These are phyloP conservation scores for Arthrobotrys iridis DNA, from an alignment of 2,329 filamentous ascomycete species.

Conservation along the genomic window DNA sequence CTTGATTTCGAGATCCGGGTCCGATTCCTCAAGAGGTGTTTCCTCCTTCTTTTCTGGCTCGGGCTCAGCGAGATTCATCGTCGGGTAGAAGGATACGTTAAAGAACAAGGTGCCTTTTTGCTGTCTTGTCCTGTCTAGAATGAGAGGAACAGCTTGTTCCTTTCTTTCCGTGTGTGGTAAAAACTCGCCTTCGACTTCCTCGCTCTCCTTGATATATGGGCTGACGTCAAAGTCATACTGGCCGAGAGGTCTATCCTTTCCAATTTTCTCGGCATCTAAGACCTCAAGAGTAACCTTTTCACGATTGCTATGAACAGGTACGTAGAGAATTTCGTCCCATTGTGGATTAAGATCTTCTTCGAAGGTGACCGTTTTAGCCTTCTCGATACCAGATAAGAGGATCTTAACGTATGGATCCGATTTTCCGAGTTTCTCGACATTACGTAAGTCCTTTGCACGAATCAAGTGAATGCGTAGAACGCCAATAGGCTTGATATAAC, in stretches of 20 bases:
- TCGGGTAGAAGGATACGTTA: conserved; percentile 88
- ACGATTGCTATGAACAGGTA: conserved; percentile 84
- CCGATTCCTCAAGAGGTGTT: conserved; percentile 8
- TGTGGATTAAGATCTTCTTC: conserved; percentile 94
- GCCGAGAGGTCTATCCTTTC: conserved; percentile 88
- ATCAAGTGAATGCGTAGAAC: conserved; percentile 95
- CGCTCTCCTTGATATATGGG: conserved; percentile 81
- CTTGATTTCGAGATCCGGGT: conserved; percentile 54
- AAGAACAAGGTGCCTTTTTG: conserved; percentile 84
- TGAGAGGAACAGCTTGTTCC: conserved; percentile 73
- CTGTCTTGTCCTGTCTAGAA: conserved; percentile 76
- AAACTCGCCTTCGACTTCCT: conserved; percentile 76
- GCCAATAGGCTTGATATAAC: conserved; percentile 92
- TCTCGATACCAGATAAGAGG: conserved; percentile 87
- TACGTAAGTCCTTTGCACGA: conserved; percentile 82
- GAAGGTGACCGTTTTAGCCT: conserved; percentile 91
- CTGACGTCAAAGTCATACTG: conserved; percentile 78
- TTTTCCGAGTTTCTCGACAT: conserved; percentile 94
- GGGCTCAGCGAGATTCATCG: conserved; percentile 85
- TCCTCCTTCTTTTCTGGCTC: conserved; percentile 77
- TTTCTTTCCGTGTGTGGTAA: conserved; percentile 79
- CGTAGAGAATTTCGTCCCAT: conserved; percentile 94
- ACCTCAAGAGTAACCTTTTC: conserved; percentile 90
- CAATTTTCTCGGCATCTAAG: conserved; percentile 94
- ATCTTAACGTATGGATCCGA: conserved; percentile 95